A percentile compares a stretch with the other conserved stretches of the same genome.
Conservation (phyloP, 2,329 filamentous ascomycete genomes). For the Aurifilum marmelostoma region DNA sequence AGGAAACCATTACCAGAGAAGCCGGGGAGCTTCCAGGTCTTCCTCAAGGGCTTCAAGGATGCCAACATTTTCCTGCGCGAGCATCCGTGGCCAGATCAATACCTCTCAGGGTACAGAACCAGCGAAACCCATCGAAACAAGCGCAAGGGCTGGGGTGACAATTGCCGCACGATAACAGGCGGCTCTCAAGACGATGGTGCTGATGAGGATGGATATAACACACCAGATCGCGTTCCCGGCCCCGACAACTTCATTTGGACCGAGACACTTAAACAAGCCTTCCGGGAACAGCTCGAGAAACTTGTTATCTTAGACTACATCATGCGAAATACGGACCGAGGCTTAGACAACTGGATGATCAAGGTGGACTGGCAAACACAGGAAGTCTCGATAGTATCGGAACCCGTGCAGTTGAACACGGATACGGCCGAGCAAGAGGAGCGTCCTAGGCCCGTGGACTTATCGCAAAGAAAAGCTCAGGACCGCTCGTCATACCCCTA, state of each 20-base stretch:
- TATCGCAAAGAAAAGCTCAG: conserved; percentile 48
- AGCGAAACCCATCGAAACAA: conserved; percentile 68
- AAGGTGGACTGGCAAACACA: conserved; percentile 86
- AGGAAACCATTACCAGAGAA: conserved; percentile 87
- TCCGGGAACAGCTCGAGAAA: conserved; percentile 94
- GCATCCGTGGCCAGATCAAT: conserved; percentile 95
- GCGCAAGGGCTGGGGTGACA: conserved; percentile 77
- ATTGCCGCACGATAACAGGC: conserved; percentile 67
- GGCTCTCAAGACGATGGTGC: conserved; percentile 63
- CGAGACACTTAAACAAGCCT: conserved; percentile 82
- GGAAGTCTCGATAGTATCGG: conserved; percentile 82
- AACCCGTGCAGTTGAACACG: conserved; percentile 72
- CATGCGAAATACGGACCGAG: conserved; percentile 97
- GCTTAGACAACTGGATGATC: conserved; percentile 99
- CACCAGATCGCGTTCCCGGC: conserved; percentile 43
- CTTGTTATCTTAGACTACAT: conserved; percentile 97
- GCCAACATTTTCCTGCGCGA: conserved; percentile 94
- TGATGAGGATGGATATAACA: conserved; percentile 45
- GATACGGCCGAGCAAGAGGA: conserved; percentile 53
- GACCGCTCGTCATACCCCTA: conserved; percentile 66
- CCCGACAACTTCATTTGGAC: conserved; percentile 80
- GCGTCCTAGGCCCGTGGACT: conserved; percentile 65
- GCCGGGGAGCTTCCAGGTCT: conserved; percentile 94
- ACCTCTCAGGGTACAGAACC: conserved; percentile 69
- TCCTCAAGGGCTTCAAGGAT: conserved; percentile 95